Base-by-base conservation (phyloP, 2,329 filamentous ascomycete species). In the Trichoderma cornu-damae region DNA sequence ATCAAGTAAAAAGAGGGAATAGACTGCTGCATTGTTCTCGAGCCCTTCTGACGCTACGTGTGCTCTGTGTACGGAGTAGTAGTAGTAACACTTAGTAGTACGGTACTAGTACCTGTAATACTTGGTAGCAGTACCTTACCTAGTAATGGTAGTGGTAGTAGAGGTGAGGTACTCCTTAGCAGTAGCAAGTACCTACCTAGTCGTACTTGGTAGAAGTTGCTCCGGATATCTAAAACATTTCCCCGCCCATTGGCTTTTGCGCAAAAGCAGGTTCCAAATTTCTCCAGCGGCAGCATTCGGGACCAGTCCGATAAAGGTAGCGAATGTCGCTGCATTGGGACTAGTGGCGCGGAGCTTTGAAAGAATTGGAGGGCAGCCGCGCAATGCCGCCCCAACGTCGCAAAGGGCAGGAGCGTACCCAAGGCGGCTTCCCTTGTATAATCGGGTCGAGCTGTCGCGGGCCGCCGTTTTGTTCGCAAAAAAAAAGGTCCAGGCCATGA, bases 371-470 rank as follows among this genome's bases (percentile, higher is more conserved):
- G 52, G 52, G 52, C 50, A 47, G 52, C 52, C 24, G 52, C n/a
- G 32, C 52, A 37, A 35, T 14, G 42, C 18, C 42, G 47, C 47
- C 52, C 9, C 52, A 42, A 55, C 47, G 22, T 55, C 52, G 14
- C 42, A 55, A 55, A 47, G 22, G 52, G 52, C 52, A 55, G 52
- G 52, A 55, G 52, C 40, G 24, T 24, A 47, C 22, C n/a, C 20
- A 18, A 47, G n/a, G 42, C 52, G 22, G 24, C 42, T 55, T 55
- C 52, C 52, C 52, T 55, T 38, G 43, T 35, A 7, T n/a, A n/a
- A n/a, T n/a, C n/a, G n/a, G n/a, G 51, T 46, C 37, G 20, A 52
- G 24, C 43, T 20, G 24, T 24, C 26, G n/a, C 26, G 37, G 26
- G 38, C 28, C n/a, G 24, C 30, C 37, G 28, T 24, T 38, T n/a